Conservation (phyloP, 1,284 basidiomycete species). For the Marasmius sp. region DNA sequence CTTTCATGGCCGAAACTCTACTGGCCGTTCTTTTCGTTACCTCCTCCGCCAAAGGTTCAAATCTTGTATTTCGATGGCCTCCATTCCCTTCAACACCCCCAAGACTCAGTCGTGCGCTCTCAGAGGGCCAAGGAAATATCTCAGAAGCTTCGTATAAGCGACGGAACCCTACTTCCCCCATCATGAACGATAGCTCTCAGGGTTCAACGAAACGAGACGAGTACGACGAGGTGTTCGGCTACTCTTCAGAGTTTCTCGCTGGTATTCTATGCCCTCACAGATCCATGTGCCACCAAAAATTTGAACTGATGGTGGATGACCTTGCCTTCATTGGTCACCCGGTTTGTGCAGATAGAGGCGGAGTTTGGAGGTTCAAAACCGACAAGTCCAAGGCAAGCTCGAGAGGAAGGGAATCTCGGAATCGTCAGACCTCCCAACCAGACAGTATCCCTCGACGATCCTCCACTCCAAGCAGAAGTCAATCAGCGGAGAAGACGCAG, state of each 20-base stretch:
- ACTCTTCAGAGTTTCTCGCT: conserved; percentile 80
- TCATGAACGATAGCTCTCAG: conserved; percentile 34
- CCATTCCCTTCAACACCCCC: conserved; percentile 55
- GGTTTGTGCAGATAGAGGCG: conserved; percentile 78
- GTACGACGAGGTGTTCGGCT: conserved; percentile 77
- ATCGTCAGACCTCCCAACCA: conserved; percentile 31
- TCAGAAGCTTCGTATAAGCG: conserved; percentile 20
- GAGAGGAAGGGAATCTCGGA: conserved; percentile 55
- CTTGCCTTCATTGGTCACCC: conserved; percentile 96
- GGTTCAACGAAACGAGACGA: conserved; percentile 38
- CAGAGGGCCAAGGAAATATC: conserved; percentile 32
- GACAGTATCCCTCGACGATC: conserved; percentile 19
- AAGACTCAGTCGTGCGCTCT: conserved; percentile 63
- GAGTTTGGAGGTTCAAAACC: conserved; percentile 68
- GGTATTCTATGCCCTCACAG: conserved; percentile 78
- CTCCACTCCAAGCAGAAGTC: conserved; percentile 33
- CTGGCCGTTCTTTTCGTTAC: conserved; percentile 73
- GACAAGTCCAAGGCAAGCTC: conserved; percentile 50
- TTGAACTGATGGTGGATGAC: conserved; percentile 90
- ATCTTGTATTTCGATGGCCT: conserved; percentile 75
- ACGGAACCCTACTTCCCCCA: conserved; percentile 44
- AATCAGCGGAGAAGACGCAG: conserved; percentile 30
- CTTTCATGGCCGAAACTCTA: conserved; percentile 66
- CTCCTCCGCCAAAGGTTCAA: conserved; percentile 72
- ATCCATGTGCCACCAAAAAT: conserved; percentile 90